A percentile compares a stretch with the other conserved stretches of the same genome.
Conservation (phyloP, 2,329 filamentous ascomycete genomes). For the Fusarium sp. region DNA sequence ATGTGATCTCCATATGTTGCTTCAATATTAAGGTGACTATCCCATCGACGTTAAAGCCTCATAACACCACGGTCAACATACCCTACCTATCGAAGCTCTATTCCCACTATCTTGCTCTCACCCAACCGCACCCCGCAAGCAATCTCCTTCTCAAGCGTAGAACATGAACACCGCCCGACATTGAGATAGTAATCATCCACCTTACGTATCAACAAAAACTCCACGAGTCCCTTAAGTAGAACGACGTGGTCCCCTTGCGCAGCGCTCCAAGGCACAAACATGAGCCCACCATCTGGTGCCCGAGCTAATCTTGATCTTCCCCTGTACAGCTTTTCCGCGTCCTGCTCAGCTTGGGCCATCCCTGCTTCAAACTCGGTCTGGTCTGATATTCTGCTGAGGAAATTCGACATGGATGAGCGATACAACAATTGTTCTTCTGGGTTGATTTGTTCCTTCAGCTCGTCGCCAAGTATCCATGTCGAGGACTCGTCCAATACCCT, state of each 20-base stretch:
- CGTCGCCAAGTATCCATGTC: background rate
- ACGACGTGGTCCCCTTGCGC: background rate
- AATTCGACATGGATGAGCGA: background rate
- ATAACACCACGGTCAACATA: background rate
- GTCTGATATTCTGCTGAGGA: background rate
- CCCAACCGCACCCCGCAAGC: background rate
- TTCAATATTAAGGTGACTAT: background rate
- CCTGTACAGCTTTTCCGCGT: background rate
- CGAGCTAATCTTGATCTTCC: background rate
- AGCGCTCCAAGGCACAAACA: background rate
- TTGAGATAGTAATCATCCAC: background rate
- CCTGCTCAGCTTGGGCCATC: background rate
- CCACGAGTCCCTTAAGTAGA: background rate
- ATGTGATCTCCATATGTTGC: background rate
- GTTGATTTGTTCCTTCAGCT: background rate
- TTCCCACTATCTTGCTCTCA: background rate
- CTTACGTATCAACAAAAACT: background rate
- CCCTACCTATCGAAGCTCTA: slow-evolving; percentile 1
- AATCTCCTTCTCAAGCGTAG: background rate
- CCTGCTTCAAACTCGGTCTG: background rate
- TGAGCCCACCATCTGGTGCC: background rate
- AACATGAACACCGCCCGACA: background rate
- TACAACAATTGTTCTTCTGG: background rate
- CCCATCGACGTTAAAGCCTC: background rate
- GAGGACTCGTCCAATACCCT: background rate